A percentile compares a stretch with the other conserved stretches of the same genome.
Evolutionary conservation across 2,329 filamentous ascomycete species (phyloP).

Genomic region (Talaromyces sp.): DNA sequence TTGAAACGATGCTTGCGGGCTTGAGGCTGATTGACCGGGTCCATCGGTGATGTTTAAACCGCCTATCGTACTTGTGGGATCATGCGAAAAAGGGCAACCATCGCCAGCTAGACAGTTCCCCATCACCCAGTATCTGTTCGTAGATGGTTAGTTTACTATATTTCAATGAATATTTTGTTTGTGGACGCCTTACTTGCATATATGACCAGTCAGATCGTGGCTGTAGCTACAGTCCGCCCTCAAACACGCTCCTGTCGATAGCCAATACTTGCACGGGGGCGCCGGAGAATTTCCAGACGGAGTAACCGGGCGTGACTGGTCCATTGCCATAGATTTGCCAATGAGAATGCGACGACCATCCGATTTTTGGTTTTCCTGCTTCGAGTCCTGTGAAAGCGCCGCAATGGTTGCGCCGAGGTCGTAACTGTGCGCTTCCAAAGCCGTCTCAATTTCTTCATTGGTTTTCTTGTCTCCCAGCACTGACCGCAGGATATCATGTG

Average conservation of each 20-base stretch:
- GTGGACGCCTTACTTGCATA: conserved; percentile 91
- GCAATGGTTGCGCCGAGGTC: conserved; percentile 85
- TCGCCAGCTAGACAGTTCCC: conserved; percentile 91
- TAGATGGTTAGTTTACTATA: background rate
- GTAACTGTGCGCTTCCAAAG: conserved; percentile 81
- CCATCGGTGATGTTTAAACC: conserved; percentile 66
- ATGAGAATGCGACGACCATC: conserved; percentile 67
- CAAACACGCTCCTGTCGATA: conserved; percentile 91
- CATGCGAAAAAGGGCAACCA: conserved; percentile 95
- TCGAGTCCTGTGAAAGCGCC: conserved; percentile 69
- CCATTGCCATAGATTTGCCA: conserved; percentile 80
- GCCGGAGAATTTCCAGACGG: conserved; percentile 68
- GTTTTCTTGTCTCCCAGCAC: conserved; percentile 83
- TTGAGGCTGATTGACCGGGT: conserved; percentile 48
- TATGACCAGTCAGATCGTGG: conserved; percentile 88
- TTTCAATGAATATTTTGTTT: background rate
- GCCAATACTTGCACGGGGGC: conserved; percentile 92
- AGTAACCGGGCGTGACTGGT: conserved; percentile 65
- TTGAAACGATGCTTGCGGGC: conserved; percentile 60
- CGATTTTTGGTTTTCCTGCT: conserved; percentile 44
- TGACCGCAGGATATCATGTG: conserved; percentile 94
- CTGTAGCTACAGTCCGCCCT: conserved; percentile 95
- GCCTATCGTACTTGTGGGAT: conserved; percentile 79
- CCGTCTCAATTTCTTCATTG: conserved; percentile 91
- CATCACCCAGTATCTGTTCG: conserved; percentile 73